Percentiles rank a stretch among this genome's conserved stretches.
These are phyloP conservation scores for Pseudozyma sp. DNA, from an alignment of 1,284 basidiomycete genomes.

Conservation along the genomic window DNA sequence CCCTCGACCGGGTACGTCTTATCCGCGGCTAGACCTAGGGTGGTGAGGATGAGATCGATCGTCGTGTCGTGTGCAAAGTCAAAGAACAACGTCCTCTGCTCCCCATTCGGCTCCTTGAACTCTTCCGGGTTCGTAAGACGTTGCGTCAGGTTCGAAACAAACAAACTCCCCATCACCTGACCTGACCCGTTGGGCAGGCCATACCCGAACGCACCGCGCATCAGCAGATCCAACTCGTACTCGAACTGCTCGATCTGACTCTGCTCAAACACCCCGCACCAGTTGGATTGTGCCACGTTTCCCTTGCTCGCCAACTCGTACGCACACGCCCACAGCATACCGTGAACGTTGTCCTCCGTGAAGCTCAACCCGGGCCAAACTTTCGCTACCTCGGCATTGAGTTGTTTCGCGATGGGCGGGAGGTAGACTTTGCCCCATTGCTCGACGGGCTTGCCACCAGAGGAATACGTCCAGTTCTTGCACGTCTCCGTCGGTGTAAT, in stretches of 20 bases:
- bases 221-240: slow-evolving; percentile 73
- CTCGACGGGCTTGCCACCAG: slow-evolving; percentile 55
- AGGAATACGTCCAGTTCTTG: slow-evolving; percentile 70
- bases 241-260: slow-evolving; percentile 71
- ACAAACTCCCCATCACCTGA: slow-evolving; percentile 71
- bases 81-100: slow-evolving; percentile 50
- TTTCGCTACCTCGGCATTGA: slow-evolving; percentile 69
- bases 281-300: slow-evolving; percentile 65
- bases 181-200: slow-evolving; percentile 70
- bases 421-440: slow-evolving; percentile 71
- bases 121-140: slow-evolving; percentile 58
- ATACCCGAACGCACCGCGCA: slow-evolving; percentile 72
- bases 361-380: slow-evolving; percentile 28
- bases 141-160: slow-evolving; percentile 71
- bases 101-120: slow-evolving; percentile 24
- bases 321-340: slow-evolving; percentile 72
- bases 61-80: slow-evolving; percentile 73
- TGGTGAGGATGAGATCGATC: slow-evolving; percentile 72
- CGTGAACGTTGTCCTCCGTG: slow-evolving; percentile 65
- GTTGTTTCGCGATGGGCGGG: slow-evolving; percentile 69
- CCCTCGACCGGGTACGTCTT: slow-evolving; percentile 59
- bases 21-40: slow-evolving; percentile 70
- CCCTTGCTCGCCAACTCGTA: slow-evolving; percentile 71
- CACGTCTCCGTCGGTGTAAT: slow-evolving; percentile 72
- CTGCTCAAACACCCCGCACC: slow-evolving; percentile 71